Evolutionary conservation across 2,329 filamentous ascomycete genomes (phyloP).

Genomic region (Amesomyces nigricolor): DNA sequence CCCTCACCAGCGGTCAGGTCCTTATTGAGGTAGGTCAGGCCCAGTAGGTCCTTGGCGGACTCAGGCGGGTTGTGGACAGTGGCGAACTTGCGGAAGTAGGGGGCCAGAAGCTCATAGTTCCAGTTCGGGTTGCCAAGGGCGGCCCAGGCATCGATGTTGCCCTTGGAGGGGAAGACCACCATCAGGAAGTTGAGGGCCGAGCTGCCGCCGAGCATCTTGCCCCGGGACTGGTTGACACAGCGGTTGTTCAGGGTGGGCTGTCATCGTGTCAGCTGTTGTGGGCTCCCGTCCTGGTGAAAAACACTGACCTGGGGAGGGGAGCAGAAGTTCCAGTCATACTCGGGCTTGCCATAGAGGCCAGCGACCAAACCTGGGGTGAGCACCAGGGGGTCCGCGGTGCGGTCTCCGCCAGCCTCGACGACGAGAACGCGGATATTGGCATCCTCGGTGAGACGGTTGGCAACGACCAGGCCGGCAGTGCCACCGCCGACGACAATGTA

Average conservation of each 20-base stretch:
- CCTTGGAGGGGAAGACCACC: slow-evolving; percentile 27
- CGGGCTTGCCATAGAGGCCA: slow-evolving; percentile 31
- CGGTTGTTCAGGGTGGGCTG: slow-evolving; percentile 27
- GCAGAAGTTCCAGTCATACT: slow-evolving; percentile 38
- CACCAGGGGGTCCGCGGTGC: slow-evolving; percentile 33
- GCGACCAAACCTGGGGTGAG: slow-evolving; percentile 34
- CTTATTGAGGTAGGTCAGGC: slow-evolving; percentile 32
- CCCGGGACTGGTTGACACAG: slow-evolving; percentile 30
- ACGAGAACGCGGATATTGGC: slow-evolving; percentile 34
- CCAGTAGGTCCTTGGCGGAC: slow-evolving; percentile 27
- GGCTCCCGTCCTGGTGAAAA: not conserved
- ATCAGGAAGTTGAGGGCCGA: slow-evolving; percentile 30
- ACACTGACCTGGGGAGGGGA: slow-evolving; percentile 32
- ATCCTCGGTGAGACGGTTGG: slow-evolving; percentile 38
- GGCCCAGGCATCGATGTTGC: slow-evolving; percentile 29
- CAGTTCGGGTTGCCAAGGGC: slow-evolving; percentile 28
- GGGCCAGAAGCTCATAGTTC: slow-evolving; percentile 27
- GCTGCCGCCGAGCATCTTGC: slow-evolving; percentile 31
- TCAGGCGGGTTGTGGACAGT: slow-evolving; percentile 30
- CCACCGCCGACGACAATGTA: slow-evolving; percentile 47
- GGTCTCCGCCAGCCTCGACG: slow-evolving; percentile 36
- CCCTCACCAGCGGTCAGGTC: slow-evolving; percentile 29
- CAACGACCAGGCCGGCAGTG: slow-evolving; percentile 44
- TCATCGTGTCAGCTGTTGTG: not conserved
- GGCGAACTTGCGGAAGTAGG: slow-evolving; percentile 34